Percentiles rank a stretch among this genome's conserved stretches.
Evolutionary conservation across 139 green algal species (phyloP).

Genomic region (Micractinium conductrix): DNA sequence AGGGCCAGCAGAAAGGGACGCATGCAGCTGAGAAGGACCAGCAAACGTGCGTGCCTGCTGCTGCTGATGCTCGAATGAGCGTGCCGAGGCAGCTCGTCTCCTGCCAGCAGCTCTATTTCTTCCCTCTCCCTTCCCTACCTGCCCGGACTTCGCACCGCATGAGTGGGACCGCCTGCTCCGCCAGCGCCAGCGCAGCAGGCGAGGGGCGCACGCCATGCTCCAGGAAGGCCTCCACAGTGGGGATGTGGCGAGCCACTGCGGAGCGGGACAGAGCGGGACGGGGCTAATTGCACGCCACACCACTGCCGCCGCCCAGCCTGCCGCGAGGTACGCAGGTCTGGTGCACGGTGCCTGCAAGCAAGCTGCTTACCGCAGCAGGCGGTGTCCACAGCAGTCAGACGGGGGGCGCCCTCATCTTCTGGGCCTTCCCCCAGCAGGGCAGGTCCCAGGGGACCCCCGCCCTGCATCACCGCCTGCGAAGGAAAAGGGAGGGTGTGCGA

Average conservation of each 20-base stretch:
- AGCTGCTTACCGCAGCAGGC: conserved; percentile 9
- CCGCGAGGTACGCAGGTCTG: too few species aligned
- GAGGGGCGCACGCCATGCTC: conserved; percentile 3
- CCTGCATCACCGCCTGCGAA: conserved; percentile 17
- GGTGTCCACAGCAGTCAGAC: conserved; percentile 33
- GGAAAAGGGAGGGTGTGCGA: not conserved
- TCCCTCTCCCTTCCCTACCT: not conserved
- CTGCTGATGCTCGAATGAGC: not conserved
- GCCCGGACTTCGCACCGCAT: conserved; percentile 8
- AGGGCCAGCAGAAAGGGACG: not conserved
- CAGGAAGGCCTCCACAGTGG: conserved; percentile 36
- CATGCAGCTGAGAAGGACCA: too few species aligned
- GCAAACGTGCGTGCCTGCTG: not conserved
- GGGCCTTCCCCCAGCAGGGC: not conserved
- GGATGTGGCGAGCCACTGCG: conserved; percentile 21
- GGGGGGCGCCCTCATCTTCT: not conserved
- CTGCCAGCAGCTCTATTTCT: not conserved
- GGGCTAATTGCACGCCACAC: not conserved
- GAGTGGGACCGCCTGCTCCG: conserved; percentile 4
- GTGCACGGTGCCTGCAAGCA: too few species aligned
- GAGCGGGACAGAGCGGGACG: too few species aligned
- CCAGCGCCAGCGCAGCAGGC: conserved; percentile 2
- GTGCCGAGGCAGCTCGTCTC: not conserved
- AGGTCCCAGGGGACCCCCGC: not conserved
- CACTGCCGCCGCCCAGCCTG: too few species aligned